phyloP scores from a whole-genome alignment of 1,139 yeast species.

The Nadsonia commutata region DNA sequence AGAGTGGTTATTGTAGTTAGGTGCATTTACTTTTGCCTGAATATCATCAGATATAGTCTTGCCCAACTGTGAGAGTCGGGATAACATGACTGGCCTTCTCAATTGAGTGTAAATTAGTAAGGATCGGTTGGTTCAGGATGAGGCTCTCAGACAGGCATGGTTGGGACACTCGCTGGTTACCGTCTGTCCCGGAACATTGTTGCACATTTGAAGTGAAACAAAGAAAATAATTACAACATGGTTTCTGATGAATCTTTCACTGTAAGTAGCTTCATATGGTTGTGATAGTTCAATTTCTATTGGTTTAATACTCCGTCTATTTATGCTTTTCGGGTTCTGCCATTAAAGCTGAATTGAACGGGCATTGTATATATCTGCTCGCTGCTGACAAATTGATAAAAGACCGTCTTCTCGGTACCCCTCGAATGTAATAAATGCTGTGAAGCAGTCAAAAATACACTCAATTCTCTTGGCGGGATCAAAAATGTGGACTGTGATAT shows the following conservation, averaged over 20 bases:
- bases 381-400: not conserved
- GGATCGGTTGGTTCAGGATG: not conserved
- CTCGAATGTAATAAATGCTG: slow-evolving; percentile 63
- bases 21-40: slow-evolving; percentile 19
- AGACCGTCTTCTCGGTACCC: slow-evolving; percentile 52
- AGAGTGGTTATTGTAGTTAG: slow-evolving; percentile 2
- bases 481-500: slow-evolving; percentile 38
- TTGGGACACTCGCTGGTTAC: too few relatives aligned
- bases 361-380: not conserved
- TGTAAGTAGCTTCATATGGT: not conserved
- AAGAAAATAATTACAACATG: too few relatives aligned
- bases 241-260: slow-evolving; percentile 1
- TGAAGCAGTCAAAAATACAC: slow-evolving; percentile 33
- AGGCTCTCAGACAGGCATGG: too few relatives aligned
- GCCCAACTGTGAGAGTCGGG: slow-evolving; percentile 42
- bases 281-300: too few relatives aligned
- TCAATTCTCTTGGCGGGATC: slow-evolving; percentile 31
- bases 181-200: too few relatives aligned
- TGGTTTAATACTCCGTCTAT: too few relatives aligned
- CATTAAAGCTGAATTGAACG: too few relatives aligned
- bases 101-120: not conserved
- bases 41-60: slow-evolving; percentile 55
- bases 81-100: slow-evolving; percentile 33
- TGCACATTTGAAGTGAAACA: too few relatives aligned
- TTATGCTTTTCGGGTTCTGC: too few relatives aligned